Conservation (phyloP, 2,329 filamentous ascomycete species). For the Aspergillus pseudoterreus region DNA sequence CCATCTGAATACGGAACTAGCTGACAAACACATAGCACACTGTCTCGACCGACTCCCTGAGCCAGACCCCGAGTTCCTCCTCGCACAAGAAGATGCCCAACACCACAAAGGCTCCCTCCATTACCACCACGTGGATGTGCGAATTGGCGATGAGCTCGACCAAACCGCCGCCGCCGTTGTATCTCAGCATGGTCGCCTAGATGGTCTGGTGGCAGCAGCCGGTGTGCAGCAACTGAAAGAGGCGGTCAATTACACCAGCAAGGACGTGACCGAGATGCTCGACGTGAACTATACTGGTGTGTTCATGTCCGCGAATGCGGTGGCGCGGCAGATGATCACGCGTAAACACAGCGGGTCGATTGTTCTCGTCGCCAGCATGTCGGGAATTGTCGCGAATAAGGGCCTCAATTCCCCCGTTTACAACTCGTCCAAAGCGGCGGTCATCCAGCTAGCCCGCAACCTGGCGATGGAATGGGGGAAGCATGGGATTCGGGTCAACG, state of each 20-base stretch:
- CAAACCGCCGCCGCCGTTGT: constrained; percentile 34
- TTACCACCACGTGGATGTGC: constrained; percentile 48
- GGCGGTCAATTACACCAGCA: constrained; percentile 41
- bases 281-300: constrained; percentile 50
- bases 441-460: constrained; percentile 50
- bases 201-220: constrained; percentile 43
- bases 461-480: constrained; percentile 53
- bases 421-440: constrained; percentile 53
- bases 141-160: constrained; percentile 35
- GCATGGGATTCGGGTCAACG: constrained; percentile 52
- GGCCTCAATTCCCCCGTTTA: constrained; percentile 45
- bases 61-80: constrained; percentile 43
- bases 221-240: constrained; percentile 41
- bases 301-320: constrained; percentile 46
- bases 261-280: constrained; percentile 43
- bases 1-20: background rate
- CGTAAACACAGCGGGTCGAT: constrained; percentile 49
- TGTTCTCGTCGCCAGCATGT: constrained; percentile 51
- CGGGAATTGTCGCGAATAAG: constrained; percentile 48
- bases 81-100: constrained; percentile 34
- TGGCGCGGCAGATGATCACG: constrained; percentile 47
- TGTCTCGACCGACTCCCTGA: constrained; percentile 44
- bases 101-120: constrained; percentile 40
- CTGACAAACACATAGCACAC: constrained; percentile 35
- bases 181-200: constrained; percentile 31